Base-by-base conservation (phyloP, 169 alveolate genomes). In the Eimeria maxima region DNA sequence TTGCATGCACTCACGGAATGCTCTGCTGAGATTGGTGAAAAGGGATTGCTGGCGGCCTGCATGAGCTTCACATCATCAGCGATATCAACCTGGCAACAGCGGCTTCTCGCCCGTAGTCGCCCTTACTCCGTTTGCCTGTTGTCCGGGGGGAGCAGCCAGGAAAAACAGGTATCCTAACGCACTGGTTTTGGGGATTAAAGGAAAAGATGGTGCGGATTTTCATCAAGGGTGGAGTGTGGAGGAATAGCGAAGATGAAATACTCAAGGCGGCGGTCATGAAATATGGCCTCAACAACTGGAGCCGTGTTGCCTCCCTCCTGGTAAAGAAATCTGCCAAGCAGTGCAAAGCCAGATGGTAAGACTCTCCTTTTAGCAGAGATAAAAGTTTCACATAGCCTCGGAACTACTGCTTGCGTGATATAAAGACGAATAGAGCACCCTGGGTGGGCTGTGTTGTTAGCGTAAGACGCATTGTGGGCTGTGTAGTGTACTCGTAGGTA, bases 191-290 rank as follows among this genome's bases (percentile, higher is more conserved):
- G 38, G 57, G n/a, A 22, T 60, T 16, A 29, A 14, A n/a, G 81
- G 78, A 10, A 78, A 80, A 38, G 95, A 98, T 97, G 96, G 99
- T 99, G 99, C 97, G 99, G 94, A 99, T 99, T 89, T 98, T 99
- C 95, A 97, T 98, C 18, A 99, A 99, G 97, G 99, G 99, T 50
- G 99, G 99, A 22, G 99, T 99, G 87, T 99, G 99, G 99, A 99
- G 99, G 97, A 99, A 99, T 98, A 98, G 99, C 91, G 99, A 99
- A 97, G 99, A 99, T 98, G 99, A 99, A 97, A 99, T 99, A 89
- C 99, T 99, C 93, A 99, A 99, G 97, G 99, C 99, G 11, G 99
- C 99, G 29, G 99, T 99, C 67, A 99, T 99, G 99, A 99, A 99
- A 97, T 99, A 99, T 97, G 99, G 99, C 67, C 98, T 99, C 42